A percentile compares a stretch with the other conserved stretches of the same genome.
These are phyloP conservation scores for Xylariales sp. DNA, from an alignment of 2,329 filamentous ascomycete genomes.

Conservation along the genomic window DNA sequence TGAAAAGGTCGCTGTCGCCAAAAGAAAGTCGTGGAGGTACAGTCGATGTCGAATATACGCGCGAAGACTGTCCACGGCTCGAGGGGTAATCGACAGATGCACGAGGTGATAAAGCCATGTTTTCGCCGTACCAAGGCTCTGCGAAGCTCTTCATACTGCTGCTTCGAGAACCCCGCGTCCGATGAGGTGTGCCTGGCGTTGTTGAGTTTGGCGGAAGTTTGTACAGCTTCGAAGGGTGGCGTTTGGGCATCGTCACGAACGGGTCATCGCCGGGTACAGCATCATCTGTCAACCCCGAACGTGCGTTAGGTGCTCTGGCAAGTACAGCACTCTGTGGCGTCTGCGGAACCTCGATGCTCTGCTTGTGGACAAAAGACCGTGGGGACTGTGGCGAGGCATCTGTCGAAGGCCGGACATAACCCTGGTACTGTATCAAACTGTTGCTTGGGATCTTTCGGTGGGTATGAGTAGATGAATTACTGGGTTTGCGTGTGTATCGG, in stretches of 20 bases:
- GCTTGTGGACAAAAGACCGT: constrained; percentile 30
- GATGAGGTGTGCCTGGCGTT: constrained; percentile 24
- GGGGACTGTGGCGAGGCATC: constrained; percentile 26
- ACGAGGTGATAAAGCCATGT: constrained; percentile 30
- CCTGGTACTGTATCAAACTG: constrained; percentile 48
- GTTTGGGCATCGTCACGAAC: constrained; percentile 49
- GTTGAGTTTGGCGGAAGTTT: constrained; percentile 34
- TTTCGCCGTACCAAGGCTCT: constrained; percentile 34
- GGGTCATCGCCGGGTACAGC: constrained; percentile 55
- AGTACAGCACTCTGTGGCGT: constrained; percentile 46
- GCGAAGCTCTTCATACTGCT: constrained; percentile 38
- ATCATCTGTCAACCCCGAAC: constrained; percentile 58
- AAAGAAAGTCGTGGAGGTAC: constrained; percentile 40
- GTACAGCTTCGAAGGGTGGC: constrained; percentile 48
- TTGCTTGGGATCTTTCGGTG: constrained; percentile 42
- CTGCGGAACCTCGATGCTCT: constrained; percentile 38
- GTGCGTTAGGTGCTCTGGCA: constrained; percentile 57
- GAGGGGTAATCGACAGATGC: constrained; percentile 27
- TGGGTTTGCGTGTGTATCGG: constrained; percentile 18
- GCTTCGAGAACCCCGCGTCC: constrained; percentile 37
- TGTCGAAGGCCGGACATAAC: constrained; percentile 24
- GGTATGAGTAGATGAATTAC: constrained; percentile 29
- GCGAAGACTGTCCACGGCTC: constrained; percentile 29
- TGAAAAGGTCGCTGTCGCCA: constrained; percentile 39
- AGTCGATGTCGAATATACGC: constrained; percentile 39